Base-by-base conservation (phyloP, 163 green algal genomes). In the Volvox carteri region DNA sequence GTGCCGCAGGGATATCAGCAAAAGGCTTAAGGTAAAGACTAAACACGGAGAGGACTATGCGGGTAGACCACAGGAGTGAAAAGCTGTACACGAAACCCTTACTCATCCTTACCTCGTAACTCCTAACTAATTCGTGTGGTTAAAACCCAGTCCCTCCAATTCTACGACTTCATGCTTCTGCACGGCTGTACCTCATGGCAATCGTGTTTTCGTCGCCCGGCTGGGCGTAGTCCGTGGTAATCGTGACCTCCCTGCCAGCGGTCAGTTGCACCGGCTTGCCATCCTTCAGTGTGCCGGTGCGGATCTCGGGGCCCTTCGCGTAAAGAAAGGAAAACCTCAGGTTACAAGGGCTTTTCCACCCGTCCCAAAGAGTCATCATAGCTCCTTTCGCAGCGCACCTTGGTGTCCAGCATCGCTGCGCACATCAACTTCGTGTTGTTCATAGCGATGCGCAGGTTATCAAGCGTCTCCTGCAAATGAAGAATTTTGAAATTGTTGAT, bases 331-430 rank as follows among this genome's bases (percentile, higher is more conserved):
- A n/a, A n/a, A n/a, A n/a, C n/a, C n/a, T n/a, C n/a, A n/a, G n/a
- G n/a, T n/a, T n/a, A n/a, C n/a, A n/a, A n/a, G n/a, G n/a, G n/a
- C n/a, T n/a, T n/a, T n/a, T n/a, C n/a, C n/a, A n/a, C n/a, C n/a
- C n/a, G n/a, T n/a, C n/a, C n/a, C n/a, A n/a, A n/a, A n/a, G n/a
- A n/a, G 62, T 74, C 4, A 37, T 74, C 30, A 42, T 42, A 42
- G 37, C n/a, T 42, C n/a, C 21, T 3, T 19, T 76, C 5, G 39
- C 14, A 44, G 12, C 81, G 73, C 54, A 97, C 96, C 95, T 99
- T 99, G 50, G 97, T 99, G 79, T 99, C 97, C 25, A 99, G 96
- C 96, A 99, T 98, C 19, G 99, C 97, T 21, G 97, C 98, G 90
- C 97, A 99, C 96, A 99, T 98, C 74, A 99, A 98, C 28, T 95